phyloP scores from a whole-genome alignment of 768 basidiomycete species.

The Suillus subalutaceus region DNA sequence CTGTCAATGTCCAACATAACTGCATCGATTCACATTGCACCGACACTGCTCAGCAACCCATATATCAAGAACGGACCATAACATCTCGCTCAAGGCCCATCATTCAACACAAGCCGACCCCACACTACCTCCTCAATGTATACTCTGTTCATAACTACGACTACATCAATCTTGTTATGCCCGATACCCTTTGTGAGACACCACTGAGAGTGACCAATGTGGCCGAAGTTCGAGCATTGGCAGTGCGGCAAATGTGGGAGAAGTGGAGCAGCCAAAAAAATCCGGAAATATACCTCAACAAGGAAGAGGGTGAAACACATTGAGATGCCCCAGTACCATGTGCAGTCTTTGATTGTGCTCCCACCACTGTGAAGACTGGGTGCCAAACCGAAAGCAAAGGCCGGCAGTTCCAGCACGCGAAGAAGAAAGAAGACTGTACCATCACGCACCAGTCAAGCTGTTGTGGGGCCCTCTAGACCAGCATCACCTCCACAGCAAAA shows the following conservation, averaged over 20 bases:
- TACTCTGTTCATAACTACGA: slow-evolving; percentile 13
- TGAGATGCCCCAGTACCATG: too few relatives aligned
- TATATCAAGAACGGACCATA: slow-evolving; percentile 16
- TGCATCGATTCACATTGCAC: slow-evolving; percentile 8
- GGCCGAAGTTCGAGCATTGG: background rate
- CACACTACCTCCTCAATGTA: slow-evolving; percentile 14
- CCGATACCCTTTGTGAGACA: background rate
- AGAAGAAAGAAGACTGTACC: too few relatives aligned
- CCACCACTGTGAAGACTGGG: too few relatives aligned
- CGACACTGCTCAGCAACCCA: background rate
- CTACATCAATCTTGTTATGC: background rate
- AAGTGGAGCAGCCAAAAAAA: background rate
- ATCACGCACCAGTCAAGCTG: too few relatives aligned
- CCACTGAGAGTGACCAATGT: slow-evolving; percentile 5
- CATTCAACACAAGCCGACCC: slow-evolving; percentile 6
- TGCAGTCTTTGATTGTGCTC: too few relatives aligned
- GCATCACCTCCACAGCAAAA: too few relatives aligned
- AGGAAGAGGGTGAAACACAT: too few relatives aligned
- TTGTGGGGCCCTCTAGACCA: too few relatives aligned
- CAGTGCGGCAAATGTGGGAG: background rate
- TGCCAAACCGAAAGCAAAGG: too few relatives aligned
- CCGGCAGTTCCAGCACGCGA: too few relatives aligned
- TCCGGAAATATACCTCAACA: too few relatives aligned
- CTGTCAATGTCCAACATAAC: slow-evolving; percentile 26
- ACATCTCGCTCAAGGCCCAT: slow-evolving; percentile 11